phyloP scores from a whole-genome alignment of 495 filamentous ascomycete genomes.

The Ascodesmis nigricans region DNA sequence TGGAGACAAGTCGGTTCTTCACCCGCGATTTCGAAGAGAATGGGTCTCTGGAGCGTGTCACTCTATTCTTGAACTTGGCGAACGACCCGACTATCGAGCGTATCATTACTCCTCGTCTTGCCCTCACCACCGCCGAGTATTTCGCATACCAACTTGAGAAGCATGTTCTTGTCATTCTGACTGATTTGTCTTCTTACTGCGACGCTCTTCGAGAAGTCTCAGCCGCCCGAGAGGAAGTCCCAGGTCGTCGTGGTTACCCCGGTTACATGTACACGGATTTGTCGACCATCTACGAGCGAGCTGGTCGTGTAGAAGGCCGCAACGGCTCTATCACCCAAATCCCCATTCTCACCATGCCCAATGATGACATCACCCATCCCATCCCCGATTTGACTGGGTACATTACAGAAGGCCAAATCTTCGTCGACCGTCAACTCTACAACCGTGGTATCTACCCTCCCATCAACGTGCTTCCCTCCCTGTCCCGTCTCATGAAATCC shows the following conservation, averaged over 20 bases:
- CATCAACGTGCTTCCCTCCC: constrained; percentile 95
- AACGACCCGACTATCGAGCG: constrained; percentile 99
- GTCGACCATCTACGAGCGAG: constrained; percentile 98
- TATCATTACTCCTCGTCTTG: constrained; percentile 98
- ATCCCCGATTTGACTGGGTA: constrained; percentile 98
- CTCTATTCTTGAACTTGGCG: constrained; percentile 94
- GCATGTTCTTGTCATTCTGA: constrained; percentile 96
- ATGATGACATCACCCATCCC: constrained; percentile 98
- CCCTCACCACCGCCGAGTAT: constrained; percentile 96
- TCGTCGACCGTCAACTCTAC: constrained; percentile 79
- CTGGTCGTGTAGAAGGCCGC: constrained; percentile 89
- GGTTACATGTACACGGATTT: constrained; percentile 99
- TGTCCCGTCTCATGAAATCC: constrained; percentile 99
- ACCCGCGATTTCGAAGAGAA: constrained; percentile 98
- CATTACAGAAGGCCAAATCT: constrained; percentile 98
- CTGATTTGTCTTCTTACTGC: constrained; percentile 93
- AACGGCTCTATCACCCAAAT: constrained; percentile 99
- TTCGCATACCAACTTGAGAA: constrained; percentile 99
- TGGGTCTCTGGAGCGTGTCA: constrained; percentile 88
- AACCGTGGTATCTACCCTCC: constrained; percentile 97
- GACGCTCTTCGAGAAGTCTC: constrained; percentile 81
- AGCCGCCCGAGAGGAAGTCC: constrained; percentile 95
- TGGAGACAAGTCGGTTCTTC: constrained; percentile 97
- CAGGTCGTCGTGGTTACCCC: constrained; percentile 96
- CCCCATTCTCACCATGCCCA: constrained; percentile 97